phyloP scores from a whole-genome alignment of 2,329 filamentous ascomycete genomes.

The Verticillium isaacii region DNA sequence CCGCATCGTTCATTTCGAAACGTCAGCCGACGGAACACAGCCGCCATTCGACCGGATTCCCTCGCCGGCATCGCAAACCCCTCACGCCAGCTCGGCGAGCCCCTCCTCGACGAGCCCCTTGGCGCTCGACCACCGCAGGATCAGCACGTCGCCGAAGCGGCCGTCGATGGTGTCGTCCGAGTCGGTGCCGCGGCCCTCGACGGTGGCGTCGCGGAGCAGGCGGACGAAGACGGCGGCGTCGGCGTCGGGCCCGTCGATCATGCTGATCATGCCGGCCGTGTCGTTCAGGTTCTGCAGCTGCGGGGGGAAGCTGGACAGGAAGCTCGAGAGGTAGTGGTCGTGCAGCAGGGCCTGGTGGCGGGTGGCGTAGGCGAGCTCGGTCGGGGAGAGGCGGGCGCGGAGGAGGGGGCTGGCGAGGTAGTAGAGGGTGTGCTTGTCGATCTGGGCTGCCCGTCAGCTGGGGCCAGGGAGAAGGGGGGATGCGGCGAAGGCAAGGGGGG shows the following conservation, averaged over 20 bases:
- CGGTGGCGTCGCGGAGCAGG: constrained; percentile 56
- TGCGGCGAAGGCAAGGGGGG: not conserved
- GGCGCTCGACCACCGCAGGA: constrained; percentile 71
- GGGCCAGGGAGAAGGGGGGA: not conserved
- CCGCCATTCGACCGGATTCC: not conserved
- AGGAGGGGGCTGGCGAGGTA: constrained; percentile 57
- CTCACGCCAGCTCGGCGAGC: constrained; percentile 54
- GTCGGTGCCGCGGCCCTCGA: constrained; percentile 59
- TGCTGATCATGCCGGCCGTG: constrained; percentile 80
- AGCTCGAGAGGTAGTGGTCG: constrained; percentile 79
- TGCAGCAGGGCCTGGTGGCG: constrained; percentile 81
- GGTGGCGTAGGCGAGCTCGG: constrained; percentile 77
- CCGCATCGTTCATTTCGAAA: too few species aligned
- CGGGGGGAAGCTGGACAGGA: constrained; percentile 76
- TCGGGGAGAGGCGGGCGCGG: constrained; percentile 62
- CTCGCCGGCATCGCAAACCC: not conserved
- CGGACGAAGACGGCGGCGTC: constrained; percentile 83
- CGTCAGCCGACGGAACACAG: too few species aligned
- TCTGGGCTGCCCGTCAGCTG: constrained; percentile 35
- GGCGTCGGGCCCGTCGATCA: constrained; percentile 84
- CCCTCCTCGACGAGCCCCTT: constrained; percentile 52
- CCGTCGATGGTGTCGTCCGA: constrained; percentile 56
- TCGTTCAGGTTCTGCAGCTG: constrained; percentile 84
- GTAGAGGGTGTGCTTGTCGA: constrained; percentile 72
- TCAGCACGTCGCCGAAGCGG: constrained; percentile 59